A percentile compares a stretch with the other conserved stretches of the same genome.
These are phyloP conservation scores for Pestalotiopsis sp. DNA, from an alignment of 2,329 filamentous ascomycete species.

Conservation along the genomic window DNA sequence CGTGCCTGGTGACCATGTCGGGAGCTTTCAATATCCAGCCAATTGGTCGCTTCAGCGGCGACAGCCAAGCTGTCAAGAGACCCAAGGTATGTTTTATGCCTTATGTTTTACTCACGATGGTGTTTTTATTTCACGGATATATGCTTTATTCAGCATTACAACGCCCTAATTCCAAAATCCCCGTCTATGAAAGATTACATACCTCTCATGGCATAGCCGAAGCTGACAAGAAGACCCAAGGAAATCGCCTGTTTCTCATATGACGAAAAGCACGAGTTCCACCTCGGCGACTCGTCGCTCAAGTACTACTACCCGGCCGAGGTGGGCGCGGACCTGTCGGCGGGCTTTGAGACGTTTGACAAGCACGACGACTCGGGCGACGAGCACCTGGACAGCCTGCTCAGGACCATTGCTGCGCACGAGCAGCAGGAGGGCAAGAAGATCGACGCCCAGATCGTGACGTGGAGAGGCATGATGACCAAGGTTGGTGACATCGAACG, in stretches of 20 bases:
- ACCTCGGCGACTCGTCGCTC: slow-evolving; percentile 75
- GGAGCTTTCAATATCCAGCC: slow-evolving; percentile 66
- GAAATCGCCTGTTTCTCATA: slow-evolving; percentile 95
- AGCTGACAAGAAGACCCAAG: slow-evolving; percentile 39
- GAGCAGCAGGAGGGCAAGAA: slow-evolving; percentile 70
- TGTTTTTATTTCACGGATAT: neutral
- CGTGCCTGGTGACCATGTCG: slow-evolving; percentile 17
- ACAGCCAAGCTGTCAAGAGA: slow-evolving; percentile 70
- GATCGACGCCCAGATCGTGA: slow-evolving; percentile 78
- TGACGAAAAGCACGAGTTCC: slow-evolving; percentile 78
- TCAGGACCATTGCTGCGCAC: slow-evolving; percentile 73
- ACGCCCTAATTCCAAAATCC: neutral
- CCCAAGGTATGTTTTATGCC: slow-evolving; percentile 59
- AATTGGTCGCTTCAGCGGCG: slow-evolving; percentile 67
- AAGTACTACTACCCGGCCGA: slow-evolving; percentile 84
- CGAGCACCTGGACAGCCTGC: slow-evolving; percentile 82
- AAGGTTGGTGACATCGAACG: slow-evolving; percentile 62
- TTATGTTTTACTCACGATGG: neutral
- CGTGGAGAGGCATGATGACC: slow-evolving; percentile 98
- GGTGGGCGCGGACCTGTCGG: slow-evolving; percentile 72
- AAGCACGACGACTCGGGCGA: slow-evolving; percentile 82
- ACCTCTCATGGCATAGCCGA: neutral
- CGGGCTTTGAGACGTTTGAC: slow-evolving; percentile 80
- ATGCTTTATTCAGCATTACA: neutral
- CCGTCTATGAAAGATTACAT: neutral